A percentile compares a stretch with the other conserved stretches of the same genome.
Evolutionary conservation across 306 rosid genomes (phyloP).

Genomic region (Prunus mume): DNA sequence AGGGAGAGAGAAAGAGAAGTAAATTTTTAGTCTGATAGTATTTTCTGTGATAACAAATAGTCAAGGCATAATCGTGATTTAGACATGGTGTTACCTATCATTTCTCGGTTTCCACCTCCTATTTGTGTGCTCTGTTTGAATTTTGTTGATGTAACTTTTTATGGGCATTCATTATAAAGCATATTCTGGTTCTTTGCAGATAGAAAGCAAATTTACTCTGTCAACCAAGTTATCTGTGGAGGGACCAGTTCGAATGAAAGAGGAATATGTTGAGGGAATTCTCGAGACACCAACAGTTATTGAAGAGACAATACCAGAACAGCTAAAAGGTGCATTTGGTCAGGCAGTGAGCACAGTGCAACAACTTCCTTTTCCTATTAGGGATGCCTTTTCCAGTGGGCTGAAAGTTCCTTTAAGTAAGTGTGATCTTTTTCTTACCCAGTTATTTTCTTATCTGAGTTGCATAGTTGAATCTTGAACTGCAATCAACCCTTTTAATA

Average conservation of each 20-base stretch:
- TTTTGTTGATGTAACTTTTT: slow-evolving; percentile 14
- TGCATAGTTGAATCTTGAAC: background rate
- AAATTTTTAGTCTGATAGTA: background rate
- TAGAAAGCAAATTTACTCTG: slow-evolving; percentile 65
- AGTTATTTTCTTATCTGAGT: background rate
- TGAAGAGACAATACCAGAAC: slow-evolving; percentile 78
- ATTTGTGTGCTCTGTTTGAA: background rate
- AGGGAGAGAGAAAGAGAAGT: background rate
- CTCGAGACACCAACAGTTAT: slow-evolving; percentile 70
- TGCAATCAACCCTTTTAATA: background rate
- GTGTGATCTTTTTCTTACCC: slow-evolving; percentile 17
- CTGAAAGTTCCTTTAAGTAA: slow-evolving; percentile 82
- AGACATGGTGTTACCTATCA: background rate
- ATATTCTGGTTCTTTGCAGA: slow-evolving; percentile 41
- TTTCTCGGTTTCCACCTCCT: background rate
- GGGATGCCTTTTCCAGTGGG: slow-evolving; percentile 66
- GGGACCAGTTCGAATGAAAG: slow-evolving; percentile 94
- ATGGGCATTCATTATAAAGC: slow-evolving; percentile 19
- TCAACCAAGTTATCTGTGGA: slow-evolving; percentile 75
- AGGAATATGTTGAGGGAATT: slow-evolving; percentile 83
- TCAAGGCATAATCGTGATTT: background rate
- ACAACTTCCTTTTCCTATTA: slow-evolving; percentile 78
- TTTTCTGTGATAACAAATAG: background rate
- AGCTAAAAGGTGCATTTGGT: slow-evolving; percentile 80
- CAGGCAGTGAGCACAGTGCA: slow-evolving; percentile 69